phyloP scores from a whole-genome alignment of 192 early-diverging fungal species.

The Nowakowskiella sp. region DNA sequence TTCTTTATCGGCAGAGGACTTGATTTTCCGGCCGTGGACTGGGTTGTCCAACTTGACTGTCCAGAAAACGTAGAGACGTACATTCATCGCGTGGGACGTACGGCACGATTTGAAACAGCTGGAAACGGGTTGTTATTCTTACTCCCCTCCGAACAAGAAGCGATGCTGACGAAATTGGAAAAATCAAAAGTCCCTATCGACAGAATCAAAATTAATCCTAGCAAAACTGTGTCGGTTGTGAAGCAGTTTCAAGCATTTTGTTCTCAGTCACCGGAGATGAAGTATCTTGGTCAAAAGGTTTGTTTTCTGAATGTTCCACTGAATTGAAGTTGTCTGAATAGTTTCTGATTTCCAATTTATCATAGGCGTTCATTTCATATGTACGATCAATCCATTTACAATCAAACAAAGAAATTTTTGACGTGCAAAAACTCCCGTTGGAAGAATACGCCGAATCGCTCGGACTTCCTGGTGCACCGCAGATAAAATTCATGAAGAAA shows the following conservation, averaged over 20 bases:
- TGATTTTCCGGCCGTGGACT: slow-evolving; percentile 97
- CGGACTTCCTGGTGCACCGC: slow-evolving; percentile 92
- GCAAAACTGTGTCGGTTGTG: slow-evolving; percentile 68
- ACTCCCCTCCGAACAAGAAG: slow-evolving; percentile 77
- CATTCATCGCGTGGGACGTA: slow-evolving; percentile 96
- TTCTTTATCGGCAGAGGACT: slow-evolving; percentile 52
- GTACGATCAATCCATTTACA: slow-evolving; percentile 88
- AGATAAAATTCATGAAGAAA: slow-evolving; percentile 83
- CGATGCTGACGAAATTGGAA: slow-evolving; percentile 65
- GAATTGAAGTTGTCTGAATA: not conserved
- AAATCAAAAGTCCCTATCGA: slow-evolving; percentile 79
- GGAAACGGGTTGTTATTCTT: slow-evolving; percentile 85
- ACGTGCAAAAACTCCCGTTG: slow-evolving; percentile 74
- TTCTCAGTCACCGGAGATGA: slow-evolving; percentile 89
- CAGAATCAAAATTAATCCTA: slow-evolving; percentile 77
- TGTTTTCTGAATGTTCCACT: not conserved
- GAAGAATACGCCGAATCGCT: slow-evolving; percentile 81
- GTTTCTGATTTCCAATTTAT: not conserved
- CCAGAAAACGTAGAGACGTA: slow-evolving; percentile 95
- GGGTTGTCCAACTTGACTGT: slow-evolving; percentile 97
- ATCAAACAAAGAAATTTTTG: slow-evolving; percentile 83
- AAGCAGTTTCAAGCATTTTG: slow-evolving; percentile 85
- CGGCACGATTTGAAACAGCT: slow-evolving; percentile 83
- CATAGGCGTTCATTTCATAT: slow-evolving; percentile 85
- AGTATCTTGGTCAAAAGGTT: slow-evolving; percentile 91